Evolutionary conservation across 495 filamentous ascomycete genomes (phyloP).

Genomic region (Hamigera avellanea): DNA sequence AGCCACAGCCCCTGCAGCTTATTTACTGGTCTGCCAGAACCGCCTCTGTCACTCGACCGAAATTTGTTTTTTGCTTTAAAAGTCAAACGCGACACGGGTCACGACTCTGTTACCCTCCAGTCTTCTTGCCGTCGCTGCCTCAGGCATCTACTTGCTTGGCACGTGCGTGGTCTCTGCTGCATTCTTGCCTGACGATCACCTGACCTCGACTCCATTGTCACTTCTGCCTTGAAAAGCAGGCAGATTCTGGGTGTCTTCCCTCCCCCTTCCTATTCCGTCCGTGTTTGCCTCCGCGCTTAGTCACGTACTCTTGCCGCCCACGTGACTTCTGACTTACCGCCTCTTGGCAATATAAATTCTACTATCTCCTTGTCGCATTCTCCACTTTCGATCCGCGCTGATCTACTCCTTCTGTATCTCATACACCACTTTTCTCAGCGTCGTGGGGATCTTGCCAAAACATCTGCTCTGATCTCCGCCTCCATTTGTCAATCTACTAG

Average conservation of each 20-base stretch:
- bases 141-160: slow-evolving; percentile 8
- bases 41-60: not conserved
- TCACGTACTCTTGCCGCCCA: slow-evolving; percentile 19
- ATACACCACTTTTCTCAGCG: not conserved
- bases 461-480: slow-evolving; percentile 5
- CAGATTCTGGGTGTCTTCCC: slow-evolving; percentile 4
- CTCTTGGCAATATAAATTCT: slow-evolving; percentile 39
- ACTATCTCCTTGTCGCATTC: slow-evolving; percentile 31
- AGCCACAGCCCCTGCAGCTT: slow-evolving; percentile 11
- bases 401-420: slow-evolving; percentile 6
- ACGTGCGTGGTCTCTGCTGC: slow-evolving; percentile 5
- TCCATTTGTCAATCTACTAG: slow-evolving; percentile 20
- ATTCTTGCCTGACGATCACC: slow-evolving; percentile 5
- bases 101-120: not conserved
- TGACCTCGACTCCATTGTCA: slow-evolving; percentile 6
- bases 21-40: not conserved
- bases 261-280: slow-evolving; percentile 5
- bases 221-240: too few species aligned
- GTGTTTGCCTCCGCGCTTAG: slow-evolving; percentile 8
- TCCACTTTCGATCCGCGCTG: slow-evolving; percentile 28
- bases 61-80: slow-evolving; percentile 3
- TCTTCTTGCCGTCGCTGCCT: slow-evolving; percentile 12
- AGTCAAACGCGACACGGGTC: not conserved
- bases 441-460: not conserved
- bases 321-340: slow-evolving; percentile 24